These are phyloP conservation scores for Hortaea sp. DNA, from an alignment of 2,329 filamentous ascomycete genomes.

Conservation along the genomic window DNA sequence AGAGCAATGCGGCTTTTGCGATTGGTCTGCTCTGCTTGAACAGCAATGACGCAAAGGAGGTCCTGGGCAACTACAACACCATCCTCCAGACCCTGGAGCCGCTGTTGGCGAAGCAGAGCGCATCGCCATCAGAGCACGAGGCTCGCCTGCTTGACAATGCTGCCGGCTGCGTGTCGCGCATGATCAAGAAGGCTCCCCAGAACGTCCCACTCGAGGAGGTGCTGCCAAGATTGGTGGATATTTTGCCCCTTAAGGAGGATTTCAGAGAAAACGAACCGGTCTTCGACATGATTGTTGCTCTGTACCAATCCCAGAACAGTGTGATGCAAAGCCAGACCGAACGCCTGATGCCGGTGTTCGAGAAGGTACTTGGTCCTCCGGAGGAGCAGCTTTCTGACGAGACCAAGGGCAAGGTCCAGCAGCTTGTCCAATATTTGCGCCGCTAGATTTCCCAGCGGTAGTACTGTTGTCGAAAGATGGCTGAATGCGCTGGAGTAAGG, in stretches of 20 bases:
- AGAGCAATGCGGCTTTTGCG: conserved; percentile 91
- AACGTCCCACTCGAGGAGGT: conserved; percentile 71
- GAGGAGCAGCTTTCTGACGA: conserved; percentile 66
- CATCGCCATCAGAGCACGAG: conserved; percentile 38
- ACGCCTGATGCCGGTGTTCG: conserved; percentile 59
- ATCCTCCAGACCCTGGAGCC: conserved; percentile 83
- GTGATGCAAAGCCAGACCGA: conserved; percentile 61
- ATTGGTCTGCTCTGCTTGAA: conserved; percentile 75
- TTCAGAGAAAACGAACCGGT: conserved; percentile 94
- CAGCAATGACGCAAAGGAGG: conserved; percentile 62
- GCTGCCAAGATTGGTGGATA: conserved; percentile 65
- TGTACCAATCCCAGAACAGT: conserved; percentile 63
- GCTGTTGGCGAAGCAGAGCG: conserved; percentile 44
- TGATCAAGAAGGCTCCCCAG: conserved; percentile 85
- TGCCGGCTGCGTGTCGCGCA: conserved; percentile 77
- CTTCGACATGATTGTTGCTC: conserved; percentile 77
- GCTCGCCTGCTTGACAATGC: conserved; percentile 86
- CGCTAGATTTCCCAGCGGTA: neutral
- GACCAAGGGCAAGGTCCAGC: conserved; percentile 56
- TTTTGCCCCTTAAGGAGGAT: conserved; percentile 83
- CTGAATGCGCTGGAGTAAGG: too few species aligned
- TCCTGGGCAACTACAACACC: conserved; percentile 62
- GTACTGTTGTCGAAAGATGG: too few species aligned
- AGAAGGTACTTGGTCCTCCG: conserved; percentile 60
- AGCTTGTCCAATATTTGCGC: conserved; percentile 45